Conservation (phyloP, 179 eudicot species). For the Nepenthes alata region DNA sequence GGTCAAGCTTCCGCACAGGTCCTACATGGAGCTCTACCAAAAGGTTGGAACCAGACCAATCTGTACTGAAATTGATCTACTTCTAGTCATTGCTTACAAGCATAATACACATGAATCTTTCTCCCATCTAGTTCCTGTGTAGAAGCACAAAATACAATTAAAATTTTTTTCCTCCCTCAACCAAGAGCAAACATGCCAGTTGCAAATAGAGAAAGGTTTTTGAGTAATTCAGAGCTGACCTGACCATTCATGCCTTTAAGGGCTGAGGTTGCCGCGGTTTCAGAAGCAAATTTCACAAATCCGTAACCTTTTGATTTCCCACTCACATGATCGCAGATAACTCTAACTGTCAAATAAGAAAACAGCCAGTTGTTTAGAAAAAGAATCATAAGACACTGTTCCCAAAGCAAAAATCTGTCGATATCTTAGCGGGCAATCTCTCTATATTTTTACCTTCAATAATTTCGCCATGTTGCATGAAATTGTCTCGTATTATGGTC, state of each 20-base stretch:
- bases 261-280: slow-evolving; percentile 47
- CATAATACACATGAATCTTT: slow-evolving; percentile 42
- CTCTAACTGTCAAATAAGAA: slow-evolving; percentile 28
- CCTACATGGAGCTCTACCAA: no score
- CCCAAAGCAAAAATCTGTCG: background rate
- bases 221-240: slow-evolving; percentile 21
- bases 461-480: slow-evolving; percentile 46
- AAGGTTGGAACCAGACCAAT: no score
- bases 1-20: no score
- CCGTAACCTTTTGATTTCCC: slow-evolving; percentile 69
- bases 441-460: slow-evolving; percentile 37
- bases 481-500: slow-evolving; percentile 43
- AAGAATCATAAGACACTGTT: no score
- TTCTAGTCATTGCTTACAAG: slow-evolving; percentile 21
- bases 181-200: background rate
- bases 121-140: slow-evolving; percentile 49
- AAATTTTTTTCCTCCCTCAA: background rate
- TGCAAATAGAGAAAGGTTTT: background rate
- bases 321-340: slow-evolving; percentile 55
- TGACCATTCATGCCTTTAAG: slow-evolving; percentile 45
- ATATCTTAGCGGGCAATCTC: background rate
- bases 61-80: no score
- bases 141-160: background rate
- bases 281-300: slow-evolving; percentile 47
- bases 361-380: background rate